Base-by-base conservation (phyloP, 352 stramenopile genomes). In the Phytopythium chamaehyphon region DNA sequence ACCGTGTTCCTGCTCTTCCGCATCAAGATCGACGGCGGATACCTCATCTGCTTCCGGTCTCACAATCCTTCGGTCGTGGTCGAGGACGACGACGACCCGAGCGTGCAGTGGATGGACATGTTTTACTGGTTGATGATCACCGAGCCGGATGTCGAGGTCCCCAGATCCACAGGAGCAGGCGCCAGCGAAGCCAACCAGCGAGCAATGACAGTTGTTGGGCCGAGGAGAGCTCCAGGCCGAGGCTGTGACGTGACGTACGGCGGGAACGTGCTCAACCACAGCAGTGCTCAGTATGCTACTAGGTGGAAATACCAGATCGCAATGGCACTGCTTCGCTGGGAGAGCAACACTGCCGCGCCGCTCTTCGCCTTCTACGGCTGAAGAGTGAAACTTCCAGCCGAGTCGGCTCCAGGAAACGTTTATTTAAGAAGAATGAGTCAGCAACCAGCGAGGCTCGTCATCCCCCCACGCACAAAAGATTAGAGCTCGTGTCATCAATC, bases 251-350 rank as follows among this genome's bases (percentile, higher is more conserved):
- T 88, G 50, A 84, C 69, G 21, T 90, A 84, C 58, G 80, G 80
- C 21, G 80, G 80, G 36, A 88, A 87, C 22, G 35, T 90, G 31
- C 67, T 90, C 23, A 81, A 84, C 53, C 61, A 76, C 37, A 62
- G 65, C 40, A 88, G 77, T 45, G 59, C 69, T 14, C 66, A 86
- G 51, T 75, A 89, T 45, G 80, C 80, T 11, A 77, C 66, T 7
- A 71, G 73, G 15, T 90, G 80, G 80, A 90, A 88, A 57, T 90
- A 90, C 61, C 75, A 90, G 62, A 88, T 90, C 57, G 77, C 77
- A 14, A 88, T 90, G 73, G 71, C 80, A 31, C 58, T 88, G 26
- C 55, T 90, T 52, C 64, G 80, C 18, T 90, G 80, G 80, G 80
- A 90, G 57, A 90, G 80, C 59, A 90, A 88, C 58, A 76, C 80